These are phyloP conservation scores for Dictyophora rubrovolvata DNA, from an alignment of 768 basidiomycete genomes.

Conservation along the genomic window DNA sequence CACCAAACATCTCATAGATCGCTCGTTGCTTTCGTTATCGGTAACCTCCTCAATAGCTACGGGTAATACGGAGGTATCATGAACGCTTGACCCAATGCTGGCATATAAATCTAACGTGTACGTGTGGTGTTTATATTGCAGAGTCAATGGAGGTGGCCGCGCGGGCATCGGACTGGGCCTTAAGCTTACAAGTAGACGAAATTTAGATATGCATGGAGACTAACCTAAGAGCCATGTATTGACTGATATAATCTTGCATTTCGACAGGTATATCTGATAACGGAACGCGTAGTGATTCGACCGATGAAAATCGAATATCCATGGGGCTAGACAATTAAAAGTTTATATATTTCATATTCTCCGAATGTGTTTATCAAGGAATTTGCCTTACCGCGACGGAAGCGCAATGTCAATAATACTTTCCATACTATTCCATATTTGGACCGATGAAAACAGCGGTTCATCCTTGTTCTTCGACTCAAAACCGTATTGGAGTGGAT, in stretches of 20 bases:
- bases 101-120: slow-evolving; percentile 40
- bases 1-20: slow-evolving; percentile 46
- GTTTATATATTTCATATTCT: not conserved
- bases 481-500: not conserved
- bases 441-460: not conserved
- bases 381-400: slow-evolving; percentile 39
- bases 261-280: slow-evolving; percentile 28
- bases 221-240: not conserved
- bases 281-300: slow-evolving; percentile 22
- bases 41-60: slow-evolving; percentile 35
- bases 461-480: not conserved
- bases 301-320: slow-evolving; percentile 44
- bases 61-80: slow-evolving; percentile 4
- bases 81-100: slow-evolving; percentile 34
- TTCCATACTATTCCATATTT: slow-evolving; percentile 30
- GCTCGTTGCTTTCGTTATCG: slow-evolving; percentile 46
- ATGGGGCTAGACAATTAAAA: slow-evolving; percentile 34
- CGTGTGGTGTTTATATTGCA: slow-evolving; percentile 13
- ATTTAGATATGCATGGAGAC: too few species aligned
- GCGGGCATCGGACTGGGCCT: slow-evolving; percentile 35
- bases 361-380: not conserved
- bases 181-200: slow-evolving; percentile 13
- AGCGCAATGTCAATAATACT: slow-evolving; percentile 39
- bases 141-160: slow-evolving; percentile 9
- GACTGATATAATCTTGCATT: slow-evolving; percentile 29